Percentiles rank a stretch among this genome's conserved stretches.
Conservation (phyloP, 768 basidiomycete species). For the Hygrocybe punicea region DNA sequence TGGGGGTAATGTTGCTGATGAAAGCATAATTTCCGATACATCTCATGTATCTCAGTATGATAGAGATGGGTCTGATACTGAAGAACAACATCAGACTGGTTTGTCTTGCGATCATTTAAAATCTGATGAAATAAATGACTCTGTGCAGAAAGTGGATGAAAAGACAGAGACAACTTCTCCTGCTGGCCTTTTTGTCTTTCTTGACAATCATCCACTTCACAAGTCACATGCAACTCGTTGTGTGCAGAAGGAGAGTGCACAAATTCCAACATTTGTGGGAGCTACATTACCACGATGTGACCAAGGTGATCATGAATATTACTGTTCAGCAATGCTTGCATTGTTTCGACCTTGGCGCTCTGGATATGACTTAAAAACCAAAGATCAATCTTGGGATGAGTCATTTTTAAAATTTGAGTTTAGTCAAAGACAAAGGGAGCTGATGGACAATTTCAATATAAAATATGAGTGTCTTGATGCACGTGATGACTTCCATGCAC, state of each 20-base stretch:
- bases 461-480: conserved; percentile 38
- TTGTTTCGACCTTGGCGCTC: conserved; percentile 32
- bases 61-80: no score
- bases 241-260: background rate
- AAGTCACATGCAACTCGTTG: background rate
- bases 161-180: conserved; percentile 25
- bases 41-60: conserved; percentile 4
- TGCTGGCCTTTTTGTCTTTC: conserved; percentile 21
- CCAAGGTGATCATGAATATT: conserved; percentile 29
- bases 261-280: conserved; percentile 31
- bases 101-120: background rate
- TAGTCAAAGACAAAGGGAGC: conserved; percentile 4
- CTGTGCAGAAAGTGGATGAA: background rate
- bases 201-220: conserved; percentile 8
- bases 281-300: conserved; percentile 30
- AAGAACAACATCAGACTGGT: background rate
- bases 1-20: background rate
- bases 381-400: conserved; percentile 23
- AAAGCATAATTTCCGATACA: conserved; percentile 15
- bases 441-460: conserved; percentile 33
- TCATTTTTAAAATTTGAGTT: conserved; percentile 20
- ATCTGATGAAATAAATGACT: background rate
- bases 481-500: background rate
- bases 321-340: conserved; percentile 31
- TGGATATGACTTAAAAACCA: conserved; percentile 22